Base-by-base conservation (phyloP, 768 basidiomycete species). In the Daedaleopsis nitida region DNA sequence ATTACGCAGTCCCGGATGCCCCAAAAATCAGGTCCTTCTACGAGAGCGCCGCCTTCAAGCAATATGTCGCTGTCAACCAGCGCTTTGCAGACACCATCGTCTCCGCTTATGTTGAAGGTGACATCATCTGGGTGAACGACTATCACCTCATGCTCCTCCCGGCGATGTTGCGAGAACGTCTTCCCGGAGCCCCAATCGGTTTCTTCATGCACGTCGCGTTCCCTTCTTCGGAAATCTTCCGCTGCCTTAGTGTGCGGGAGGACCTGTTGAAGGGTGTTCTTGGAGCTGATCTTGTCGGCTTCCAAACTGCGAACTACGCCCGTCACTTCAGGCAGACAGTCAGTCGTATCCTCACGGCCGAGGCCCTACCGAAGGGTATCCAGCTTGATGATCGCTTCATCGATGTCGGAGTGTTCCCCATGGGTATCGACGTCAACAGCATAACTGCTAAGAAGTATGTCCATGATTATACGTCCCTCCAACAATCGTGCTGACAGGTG, bases 181-280 rank as follows among this genome's bases (percentile, higher is more conserved):
- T 93, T 73, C 72, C 87, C 72, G 79, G 80, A 19, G 85, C 86
- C 0, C 85, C 87, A 38, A 91, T 94, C 66, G 93, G 85, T 9
- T 97, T 98, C 84, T 98, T 98, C 82, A 85, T 97, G 76, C 96
- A 98, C 72, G 94, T 96, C 58, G 92, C 96, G 2, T 98, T 97
- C 78, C 96, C 96, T 3, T 90, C 87, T 44, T 94, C 92, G 27
- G 96, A 98, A 75, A 96, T 97, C 66, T 97, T 97, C 82, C 83
- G 96, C 9, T 96, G 94, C 74, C 80, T 98, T 34, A 87, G 89
- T 4, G 86, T 91, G 4, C 83, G 90, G 53, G 83, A 87, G 64
- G 83, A 88, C 23, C 82, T 97, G 23, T 79, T 98, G 24, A 82
- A 86, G 37, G 96, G 96, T 17, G 79, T 99, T 70, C 89, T 98